Percentiles rank a stretch among this genome's conserved stretches.
These are phyloP conservation scores for Escovopsis weberi DNA, from an alignment of 2,329 filamentous ascomycete species.

Conservation along the genomic window DNA sequence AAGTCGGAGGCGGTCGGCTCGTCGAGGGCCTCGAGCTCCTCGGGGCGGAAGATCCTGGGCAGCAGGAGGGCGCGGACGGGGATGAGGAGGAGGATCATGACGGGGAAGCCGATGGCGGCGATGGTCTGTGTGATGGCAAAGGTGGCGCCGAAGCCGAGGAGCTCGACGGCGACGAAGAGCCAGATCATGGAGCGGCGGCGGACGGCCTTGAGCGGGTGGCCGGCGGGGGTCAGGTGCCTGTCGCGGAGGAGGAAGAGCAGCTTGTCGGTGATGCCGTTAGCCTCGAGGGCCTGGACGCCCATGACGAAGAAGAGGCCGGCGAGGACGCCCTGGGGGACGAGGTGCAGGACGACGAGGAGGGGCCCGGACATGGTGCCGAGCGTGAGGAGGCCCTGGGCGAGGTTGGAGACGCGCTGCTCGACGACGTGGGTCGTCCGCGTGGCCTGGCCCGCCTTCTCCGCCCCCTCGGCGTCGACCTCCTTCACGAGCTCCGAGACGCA, in stretches of 20 bases:
- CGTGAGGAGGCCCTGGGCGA: slow-evolving; percentile 63
- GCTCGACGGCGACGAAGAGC: slow-evolving; percentile 54
- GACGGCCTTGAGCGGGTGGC: slow-evolving; percentile 46
- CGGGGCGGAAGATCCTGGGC: slow-evolving; percentile 42
- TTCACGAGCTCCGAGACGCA: slow-evolving; percentile 50
- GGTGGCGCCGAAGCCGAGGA: slow-evolving; percentile 59
- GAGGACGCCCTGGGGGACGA: slow-evolving; percentile 67
- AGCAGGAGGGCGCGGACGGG: slow-evolving; percentile 50
- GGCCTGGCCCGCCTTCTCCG: slow-evolving; percentile 26
- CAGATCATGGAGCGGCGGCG: slow-evolving; percentile 52
- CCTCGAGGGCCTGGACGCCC: slow-evolving; percentile 64
- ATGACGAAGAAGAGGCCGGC: slow-evolving; percentile 76
- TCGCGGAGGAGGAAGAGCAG: slow-evolving; percentile 57
- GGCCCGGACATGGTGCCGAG: slow-evolving; percentile 68
- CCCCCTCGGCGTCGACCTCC: slow-evolving; percentile 36
- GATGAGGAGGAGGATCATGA: slow-evolving; percentile 56
- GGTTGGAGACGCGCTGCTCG: slow-evolving; percentile 66
- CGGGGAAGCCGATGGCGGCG: slow-evolving; percentile 66
- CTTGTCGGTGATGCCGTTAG: slow-evolving; percentile 65
- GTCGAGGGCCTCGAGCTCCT: slow-evolving; percentile 51
- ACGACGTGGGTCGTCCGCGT: slow-evolving; percentile 48
- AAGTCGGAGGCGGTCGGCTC: slow-evolving; percentile 62
- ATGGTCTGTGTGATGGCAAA: slow-evolving; percentile 77
- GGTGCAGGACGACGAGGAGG: slow-evolving; percentile 56
- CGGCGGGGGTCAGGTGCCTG: slow-evolving; percentile 40